Percentiles rank a stretch among this genome's conserved stretches.
Evolutionary conservation across 2,329 filamentous ascomycete genomes (phyloP).

Genomic region (Fusarium longipes): DNA sequence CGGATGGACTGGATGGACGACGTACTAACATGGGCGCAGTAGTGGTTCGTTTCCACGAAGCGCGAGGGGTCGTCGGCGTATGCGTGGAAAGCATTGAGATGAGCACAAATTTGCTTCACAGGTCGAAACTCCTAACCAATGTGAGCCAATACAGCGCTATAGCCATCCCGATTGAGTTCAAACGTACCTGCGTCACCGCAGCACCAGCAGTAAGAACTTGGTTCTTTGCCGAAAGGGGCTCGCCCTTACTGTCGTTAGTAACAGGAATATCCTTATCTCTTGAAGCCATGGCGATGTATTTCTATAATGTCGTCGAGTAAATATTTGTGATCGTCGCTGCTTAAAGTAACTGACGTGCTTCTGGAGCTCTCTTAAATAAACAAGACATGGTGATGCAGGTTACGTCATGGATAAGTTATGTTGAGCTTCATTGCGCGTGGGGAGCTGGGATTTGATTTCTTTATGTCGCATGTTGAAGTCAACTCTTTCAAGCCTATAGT

Average conservation of each 20-base stretch:
- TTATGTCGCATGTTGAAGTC: background rate
- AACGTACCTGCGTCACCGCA: constrained; percentile 63
- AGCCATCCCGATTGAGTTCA: accelerated
- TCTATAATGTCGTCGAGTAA: constrained; percentile 7
- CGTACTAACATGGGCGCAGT: constrained; percentile 78
- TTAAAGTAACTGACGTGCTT: background rate
- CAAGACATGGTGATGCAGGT: background rate
- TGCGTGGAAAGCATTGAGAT: constrained; percentile 87
- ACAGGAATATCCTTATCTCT: constrained; percentile 16
- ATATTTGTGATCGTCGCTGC: constrained; percentile 16
- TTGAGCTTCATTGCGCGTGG: no score
- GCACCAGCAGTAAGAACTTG: constrained; percentile 71
- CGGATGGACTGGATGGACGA: accelerated
- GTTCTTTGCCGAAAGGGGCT: constrained; percentile 65
- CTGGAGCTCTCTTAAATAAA: background rate
- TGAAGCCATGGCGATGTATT: constrained; percentile 9
- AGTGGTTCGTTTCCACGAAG: constrained; percentile 83
- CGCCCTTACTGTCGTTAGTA: constrained; percentile 53
- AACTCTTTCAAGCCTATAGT: background rate
- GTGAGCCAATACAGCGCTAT: background rate
- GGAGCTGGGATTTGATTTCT: background rate
- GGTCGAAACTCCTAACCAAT: constrained; percentile 71
- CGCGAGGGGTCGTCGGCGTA: constrained; percentile 79
- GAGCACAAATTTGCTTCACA: constrained; percentile 79
- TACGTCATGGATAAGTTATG: constrained; percentile 33